Base-by-base conservation (phyloP, 768 basidiomycete genomes). In the Kwoniella sp. region DNA sequence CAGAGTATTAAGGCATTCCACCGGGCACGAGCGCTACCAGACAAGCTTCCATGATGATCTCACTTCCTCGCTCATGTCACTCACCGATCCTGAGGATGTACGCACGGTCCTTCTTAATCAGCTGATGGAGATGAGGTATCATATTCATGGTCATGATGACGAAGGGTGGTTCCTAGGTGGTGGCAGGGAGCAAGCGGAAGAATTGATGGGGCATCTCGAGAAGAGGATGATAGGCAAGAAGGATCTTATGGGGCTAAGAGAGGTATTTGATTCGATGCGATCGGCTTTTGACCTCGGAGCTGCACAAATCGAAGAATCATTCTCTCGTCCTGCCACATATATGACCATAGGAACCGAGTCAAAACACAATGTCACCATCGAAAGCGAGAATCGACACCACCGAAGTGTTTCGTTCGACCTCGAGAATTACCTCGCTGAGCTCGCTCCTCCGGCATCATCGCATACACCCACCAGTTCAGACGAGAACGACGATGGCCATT, bases 131-230 rank as follows among this genome's bases (percentile, higher is more conserved):
- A 46, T 60, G 27, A 17, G 60, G 33, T 71, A 68, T 33, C 57
- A 59, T 15, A n/a, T 68, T 15, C 46, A 58, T 26, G 46, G 40
- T 5, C 56, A 56, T 22, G 58, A 52, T 2, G 58, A 40, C 33
- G 62, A 51, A 24, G 67, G 68, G 48, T 71, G 70, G 70, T 71
- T 54, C 37, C 63, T 71, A n/a, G 67, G 70, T n/a, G 36, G 49
- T 22, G 70, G 70, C 10, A 44, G 58, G n/a, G 53, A 60, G 19
- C 36, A 15, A 17, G 64, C 67, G 2, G 51, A 63, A 29, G 55
- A 56, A 22, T 55, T 56, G 7, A 24, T 68, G 6, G 46, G 37
- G 2, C 55, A 49, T 24, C 55, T 71, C 5, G 67, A 68, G 48
- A 52, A 44, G 15, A 60, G 53, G 29, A 55, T 71, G 54, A 63